Percentiles rank a stretch among this genome's conserved stretches.
These are phyloP conservation scores for Epichloe aotearoae DNA, from an alignment of 2,329 filamentous ascomycete species.

Conservation along the genomic window DNA sequence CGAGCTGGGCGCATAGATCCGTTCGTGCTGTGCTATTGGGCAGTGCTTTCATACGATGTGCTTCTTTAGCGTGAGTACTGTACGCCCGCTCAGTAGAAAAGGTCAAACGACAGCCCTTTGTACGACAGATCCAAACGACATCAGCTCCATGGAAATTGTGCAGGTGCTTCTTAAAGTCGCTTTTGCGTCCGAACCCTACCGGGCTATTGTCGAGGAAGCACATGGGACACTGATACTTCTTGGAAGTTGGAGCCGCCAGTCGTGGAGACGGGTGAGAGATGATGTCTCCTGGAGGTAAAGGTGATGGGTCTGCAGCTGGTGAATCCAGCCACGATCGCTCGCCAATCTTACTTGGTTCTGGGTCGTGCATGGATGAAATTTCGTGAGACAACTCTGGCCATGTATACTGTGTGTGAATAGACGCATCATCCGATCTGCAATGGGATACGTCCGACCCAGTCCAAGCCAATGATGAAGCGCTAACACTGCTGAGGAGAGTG, in stretches of 20 bases:
- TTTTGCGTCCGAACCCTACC: conserved; percentile 32
- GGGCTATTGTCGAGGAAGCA: conserved; percentile 32
- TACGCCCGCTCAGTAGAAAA: conserved; percentile 33
- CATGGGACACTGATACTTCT: conserved; percentile 32
- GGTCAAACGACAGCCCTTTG: conserved; percentile 26
- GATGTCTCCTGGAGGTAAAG: conserved; percentile 18
- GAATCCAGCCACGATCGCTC: conserved; percentile 29
- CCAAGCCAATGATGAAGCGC: conserved; percentile 28
- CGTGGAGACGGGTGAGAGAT: conserved; percentile 24
- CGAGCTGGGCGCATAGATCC: conserved; percentile 29
- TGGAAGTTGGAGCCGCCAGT: conserved; percentile 23
- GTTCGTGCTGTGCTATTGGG: conserved; percentile 28
- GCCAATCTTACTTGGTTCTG: conserved; percentile 20
- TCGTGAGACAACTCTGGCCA: conserved; percentile 23
- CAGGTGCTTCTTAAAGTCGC: conserved; percentile 36
- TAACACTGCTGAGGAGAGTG: conserved; percentile 27
- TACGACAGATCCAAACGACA: conserved; percentile 29
- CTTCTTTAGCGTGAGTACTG: conserved; percentile 29
- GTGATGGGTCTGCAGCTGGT: conserved; percentile 23
- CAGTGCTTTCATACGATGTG: conserved; percentile 27
- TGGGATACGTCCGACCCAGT: conserved; percentile 28
- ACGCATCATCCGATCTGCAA: conserved; percentile 25
- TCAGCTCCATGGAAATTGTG: conserved; percentile 33
- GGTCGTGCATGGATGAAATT: conserved; percentile 21
- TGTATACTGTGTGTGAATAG: conserved; percentile 25